phyloP scores from a whole-genome alignment of 164 flowering plant species.

The Tinospora cordifolia region DNA sequence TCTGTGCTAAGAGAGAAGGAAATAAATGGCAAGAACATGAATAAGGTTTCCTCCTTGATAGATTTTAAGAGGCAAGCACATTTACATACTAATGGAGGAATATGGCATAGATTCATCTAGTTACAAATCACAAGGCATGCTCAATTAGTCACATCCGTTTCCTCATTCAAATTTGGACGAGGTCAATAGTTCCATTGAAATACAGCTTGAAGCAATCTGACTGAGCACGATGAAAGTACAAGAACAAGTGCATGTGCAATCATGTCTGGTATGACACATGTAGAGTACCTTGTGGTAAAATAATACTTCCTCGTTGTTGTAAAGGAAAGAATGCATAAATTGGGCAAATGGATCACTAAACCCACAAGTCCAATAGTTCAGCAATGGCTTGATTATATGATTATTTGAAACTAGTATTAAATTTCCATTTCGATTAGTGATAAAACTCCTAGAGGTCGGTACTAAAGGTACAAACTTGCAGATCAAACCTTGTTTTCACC shows the following conservation, averaged over 20 bases:
- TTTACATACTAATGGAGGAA: background rate
- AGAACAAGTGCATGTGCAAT: background rate
- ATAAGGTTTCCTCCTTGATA: background rate
- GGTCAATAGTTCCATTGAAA: background rate
- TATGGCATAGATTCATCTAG: background rate
- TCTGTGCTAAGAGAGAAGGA: conserved; percentile 31
- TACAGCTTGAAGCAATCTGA: background rate
- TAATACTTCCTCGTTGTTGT: background rate
- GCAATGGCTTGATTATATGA: background rate
- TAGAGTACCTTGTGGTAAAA: background rate
- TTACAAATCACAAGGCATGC: background rate
- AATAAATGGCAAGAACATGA: conserved; percentile 1
- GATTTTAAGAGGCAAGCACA: background rate
- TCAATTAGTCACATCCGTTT: background rate
- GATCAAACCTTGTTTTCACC: background rate
- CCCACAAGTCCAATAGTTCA: background rate
- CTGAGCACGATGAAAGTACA: background rate
- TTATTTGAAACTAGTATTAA: background rate
- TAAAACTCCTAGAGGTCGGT: background rate
- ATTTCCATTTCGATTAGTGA: background rate
- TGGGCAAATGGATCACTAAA: background rate
- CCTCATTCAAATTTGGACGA: background rate
- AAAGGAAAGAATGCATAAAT: background rate
- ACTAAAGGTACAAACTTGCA: background rate
- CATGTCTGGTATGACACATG: background rate